These are phyloP conservation scores for Pestalotiopsis sp. DNA, from an alignment of 2,329 filamentous ascomycete species.

Conservation along the genomic window DNA sequence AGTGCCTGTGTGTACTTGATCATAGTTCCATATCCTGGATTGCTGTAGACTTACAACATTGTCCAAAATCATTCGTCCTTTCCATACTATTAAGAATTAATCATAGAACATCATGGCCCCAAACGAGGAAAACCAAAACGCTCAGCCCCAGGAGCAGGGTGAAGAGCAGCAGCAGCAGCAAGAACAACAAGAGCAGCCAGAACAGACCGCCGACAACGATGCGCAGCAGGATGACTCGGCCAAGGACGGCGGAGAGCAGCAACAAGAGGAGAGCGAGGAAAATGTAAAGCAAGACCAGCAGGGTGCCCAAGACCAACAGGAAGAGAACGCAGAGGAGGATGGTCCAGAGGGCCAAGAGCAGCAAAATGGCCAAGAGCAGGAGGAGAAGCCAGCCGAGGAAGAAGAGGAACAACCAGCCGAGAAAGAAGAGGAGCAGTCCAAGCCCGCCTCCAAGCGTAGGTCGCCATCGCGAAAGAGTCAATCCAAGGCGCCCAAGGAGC, in stretches of 20 bases:
- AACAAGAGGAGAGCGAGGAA: conserved; percentile 20
- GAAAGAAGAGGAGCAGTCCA: conserved; percentile 18
- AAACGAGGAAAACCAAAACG: conserved; percentile 5
- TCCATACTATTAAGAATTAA: neutral
- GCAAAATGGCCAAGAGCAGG: conserved; percentile 22
- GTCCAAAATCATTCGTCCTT: neutral
- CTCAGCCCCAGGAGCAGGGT: neutral
- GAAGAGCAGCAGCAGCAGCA: conserved; percentile 3
- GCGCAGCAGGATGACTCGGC: neutral
- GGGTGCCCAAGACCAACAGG: neutral
- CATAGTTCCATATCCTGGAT: neutral
- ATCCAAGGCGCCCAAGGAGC: conserved; percentile 23
- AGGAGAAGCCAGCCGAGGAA: conserved; percentile 9
- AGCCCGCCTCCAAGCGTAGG: conserved; percentile 20
- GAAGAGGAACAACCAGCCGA: conserved; percentile 17
- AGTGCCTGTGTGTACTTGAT: neutral
- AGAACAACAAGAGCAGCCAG: neutral
- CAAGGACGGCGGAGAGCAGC: neutral
- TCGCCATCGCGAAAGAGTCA: conserved; percentile 45
- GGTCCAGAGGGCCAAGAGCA: conserved; percentile 8
- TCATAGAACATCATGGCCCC: conserved; percentile 1
- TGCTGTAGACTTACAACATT: neutral
- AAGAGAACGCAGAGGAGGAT: neutral
- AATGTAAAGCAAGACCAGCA: conserved; percentile 9
- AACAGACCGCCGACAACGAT: neutral